Conservation (phyloP, 306 rosid species). For the Comarum palustre region DNA sequence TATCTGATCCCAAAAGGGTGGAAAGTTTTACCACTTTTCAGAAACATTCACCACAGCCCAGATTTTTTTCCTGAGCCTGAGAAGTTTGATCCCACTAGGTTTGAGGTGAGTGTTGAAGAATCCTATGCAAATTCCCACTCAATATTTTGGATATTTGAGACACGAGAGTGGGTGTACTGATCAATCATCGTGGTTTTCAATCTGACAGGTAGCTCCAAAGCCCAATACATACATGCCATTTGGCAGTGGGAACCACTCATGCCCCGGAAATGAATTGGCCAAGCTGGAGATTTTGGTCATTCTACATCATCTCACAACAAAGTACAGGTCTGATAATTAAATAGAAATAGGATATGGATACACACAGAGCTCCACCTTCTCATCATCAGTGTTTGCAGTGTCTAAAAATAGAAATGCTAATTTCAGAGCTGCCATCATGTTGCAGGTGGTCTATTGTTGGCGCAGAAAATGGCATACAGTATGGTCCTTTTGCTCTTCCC, state of each 20-base stretch:
- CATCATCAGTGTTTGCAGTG: background rate
- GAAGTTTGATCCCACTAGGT: slow-evolving; percentile 88
- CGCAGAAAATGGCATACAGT: slow-evolving; percentile 79
- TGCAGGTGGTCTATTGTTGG: slow-evolving; percentile 73
- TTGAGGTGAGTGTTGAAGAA: slow-evolving; percentile 56
- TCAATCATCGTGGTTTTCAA: slow-evolving; percentile 19
- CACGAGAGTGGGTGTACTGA: background rate
- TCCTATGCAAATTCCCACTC: background rate
- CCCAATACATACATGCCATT: slow-evolving; percentile 94
- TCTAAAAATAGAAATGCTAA: slow-evolving; percentile 27
- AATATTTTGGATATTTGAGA: too few relatives aligned
- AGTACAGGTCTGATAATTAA: slow-evolving; percentile 59
- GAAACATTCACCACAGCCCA: slow-evolving; percentile 89
- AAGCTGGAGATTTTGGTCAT: slow-evolving; percentile 85
- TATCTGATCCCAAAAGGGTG: slow-evolving; percentile 95
- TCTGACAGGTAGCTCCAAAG: slow-evolving; percentile 67
- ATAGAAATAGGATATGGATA: background rate
- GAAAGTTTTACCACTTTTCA: slow-evolving; percentile 92
- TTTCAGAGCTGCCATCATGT: background rate
- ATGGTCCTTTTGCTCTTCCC: slow-evolving; percentile 98
- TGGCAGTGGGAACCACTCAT: slow-evolving; percentile 91
- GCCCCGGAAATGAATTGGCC: slow-evolving; percentile 96
- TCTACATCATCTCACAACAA: slow-evolving; percentile 86
- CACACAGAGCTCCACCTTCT: background rate
- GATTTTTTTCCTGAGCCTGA: slow-evolving; percentile 74